phyloP scores from a whole-genome alignment of 1,284 basidiomycete species.

The Marasmius fiardii region DNA sequence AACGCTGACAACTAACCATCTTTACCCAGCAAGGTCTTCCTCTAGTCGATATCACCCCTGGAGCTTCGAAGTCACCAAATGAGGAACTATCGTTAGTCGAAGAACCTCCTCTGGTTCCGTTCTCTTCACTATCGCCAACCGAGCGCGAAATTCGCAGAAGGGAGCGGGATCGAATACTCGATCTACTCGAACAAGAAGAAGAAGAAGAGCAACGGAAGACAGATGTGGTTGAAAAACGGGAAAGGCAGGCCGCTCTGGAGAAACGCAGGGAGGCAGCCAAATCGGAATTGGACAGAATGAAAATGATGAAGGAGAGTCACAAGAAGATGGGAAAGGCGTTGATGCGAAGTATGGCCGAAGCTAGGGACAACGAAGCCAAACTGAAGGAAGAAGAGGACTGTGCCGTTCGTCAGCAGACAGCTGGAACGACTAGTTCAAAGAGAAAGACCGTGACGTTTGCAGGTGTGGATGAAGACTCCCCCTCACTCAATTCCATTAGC shows the following conservation, averaged over 20 bases:
- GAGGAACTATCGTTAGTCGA: constrained; percentile 26
- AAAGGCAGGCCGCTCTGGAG: constrained; percentile 41
- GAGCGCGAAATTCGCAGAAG: constrained; percentile 47
- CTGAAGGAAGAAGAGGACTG: constrained; percentile 23
- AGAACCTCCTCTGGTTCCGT: constrained; percentile 44
- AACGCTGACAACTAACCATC: constrained; percentile 35
- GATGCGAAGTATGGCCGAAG: constrained; percentile 41
- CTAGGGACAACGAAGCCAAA: constrained; percentile 32
- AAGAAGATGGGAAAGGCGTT: constrained; percentile 76
- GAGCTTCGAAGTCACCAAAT: constrained; percentile 19
- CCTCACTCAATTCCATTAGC: background rate
- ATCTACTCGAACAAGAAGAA: constrained; percentile 71
- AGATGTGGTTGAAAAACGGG: constrained; percentile 36
- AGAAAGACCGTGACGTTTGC: constrained; percentile 70
- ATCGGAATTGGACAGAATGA: constrained; percentile 48
- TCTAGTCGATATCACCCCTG: constrained; percentile 68
- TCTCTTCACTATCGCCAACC: constrained; percentile 42
- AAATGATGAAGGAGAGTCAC: constrained; percentile 58
- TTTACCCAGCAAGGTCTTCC: constrained; percentile 75
- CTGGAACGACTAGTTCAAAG: constrained; percentile 21
- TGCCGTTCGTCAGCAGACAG: constrained; percentile 9
- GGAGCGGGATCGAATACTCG: constrained; percentile 62
- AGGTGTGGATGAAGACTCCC: constrained; percentile 27
- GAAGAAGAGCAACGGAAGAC: constrained; percentile 37
- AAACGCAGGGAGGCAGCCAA: constrained; percentile 49